Base-by-base conservation (phyloP, 306 rosid species). In the Alnus rubra region DNA sequence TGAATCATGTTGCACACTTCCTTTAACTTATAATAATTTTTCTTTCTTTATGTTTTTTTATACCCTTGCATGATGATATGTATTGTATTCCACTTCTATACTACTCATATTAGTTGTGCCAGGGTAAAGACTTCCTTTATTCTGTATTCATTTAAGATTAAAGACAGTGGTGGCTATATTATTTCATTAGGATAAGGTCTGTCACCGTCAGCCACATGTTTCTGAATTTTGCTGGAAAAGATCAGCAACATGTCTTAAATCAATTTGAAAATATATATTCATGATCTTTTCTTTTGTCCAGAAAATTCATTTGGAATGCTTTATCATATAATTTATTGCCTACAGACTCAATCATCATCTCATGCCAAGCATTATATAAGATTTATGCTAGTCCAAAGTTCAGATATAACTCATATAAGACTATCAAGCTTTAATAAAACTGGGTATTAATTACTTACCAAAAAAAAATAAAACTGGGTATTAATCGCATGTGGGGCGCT, bases 221-320 rank as follows among this genome's bases (percentile, higher is more conserved):
- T 11, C 52, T 1, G 3, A 10, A 48, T 49, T 49, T 2, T 49
- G 14, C 52, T 9, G 10, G 30, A 42, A 14, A 37, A 37, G 50
- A 39, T 42, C 28, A 42, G 39, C 68, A 65, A 37, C 39, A 12
- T n/a, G 44, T 79, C 45, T 16, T 4, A 63, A 55, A 78, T n/a
- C 80, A 70, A 19, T 47, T 68, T 19, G 12, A 30, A 59, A 50
- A 31, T 71, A 45, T 74, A 16, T 69, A 16, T 77, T 7, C n/a
- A 52, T 56, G 19, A 73, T 78, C 60, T 84, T 73, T 71, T 76
- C 78, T 15, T 65, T 47, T 10, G 49, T 68, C 39, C 19, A 4
- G 1, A 50, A 14, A 44, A 10, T 64, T 23, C 19, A 56, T 33
- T 31, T 31, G 10, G 15, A 64, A 35, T 64, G 23, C 9, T 6